Percentiles rank a stretch among this genome's conserved stretches.
Conservation (phyloP, 345 rosid species). For the Melastoma malabathricum region DNA sequence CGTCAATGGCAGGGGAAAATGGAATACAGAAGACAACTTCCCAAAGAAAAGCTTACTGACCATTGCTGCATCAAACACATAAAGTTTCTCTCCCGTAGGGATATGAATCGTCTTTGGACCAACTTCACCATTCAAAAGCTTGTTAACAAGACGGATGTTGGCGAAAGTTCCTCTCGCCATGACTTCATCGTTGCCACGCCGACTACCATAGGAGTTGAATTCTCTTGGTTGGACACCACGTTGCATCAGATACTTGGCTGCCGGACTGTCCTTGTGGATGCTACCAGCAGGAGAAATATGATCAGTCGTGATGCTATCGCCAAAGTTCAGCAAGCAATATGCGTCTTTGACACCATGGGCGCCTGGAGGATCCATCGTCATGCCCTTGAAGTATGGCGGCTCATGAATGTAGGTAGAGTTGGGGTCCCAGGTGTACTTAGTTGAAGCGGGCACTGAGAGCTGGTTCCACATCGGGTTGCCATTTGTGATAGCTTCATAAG, state of each 20-base stretch:
- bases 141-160: slow-evolving; percentile 92
- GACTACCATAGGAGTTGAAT: slow-evolving; percentile 97
- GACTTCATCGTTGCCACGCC: slow-evolving; percentile 90
- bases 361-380: slow-evolving; percentile 91
- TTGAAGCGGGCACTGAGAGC: slow-evolving; percentile 44
- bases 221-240: slow-evolving; percentile 69
- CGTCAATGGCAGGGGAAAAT: not conserved
- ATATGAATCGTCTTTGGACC: slow-evolving; percentile 90
- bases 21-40: too few relatives aligned
- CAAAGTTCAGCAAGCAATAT: slow-evolving; percentile 81
- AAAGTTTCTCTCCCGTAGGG: slow-evolving; percentile 92
- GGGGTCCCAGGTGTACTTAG: slow-evolving; percentile 70
- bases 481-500: slow-evolving; percentile 84
- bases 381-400: slow-evolving; percentile 89
- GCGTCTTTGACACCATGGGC: slow-evolving; percentile 88
- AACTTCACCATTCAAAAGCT: slow-evolving; percentile 88
- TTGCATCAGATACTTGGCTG: slow-evolving; percentile 73
- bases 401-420: slow-evolving; percentile 95
- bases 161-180: slow-evolving; percentile 99
- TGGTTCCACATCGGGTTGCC: slow-evolving; percentile 95
- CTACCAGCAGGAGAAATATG: slow-evolving; percentile 98
- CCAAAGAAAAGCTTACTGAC: slow-evolving; percentile 34
- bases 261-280: slow-evolving; percentile 93
- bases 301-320: slow-evolving; percentile 97
- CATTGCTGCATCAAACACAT: slow-evolving; percentile 88